Base-by-base conservation (phyloP, 176 grass and related monocot genomes). In the Bolboschoenus planiculmis region DNA sequence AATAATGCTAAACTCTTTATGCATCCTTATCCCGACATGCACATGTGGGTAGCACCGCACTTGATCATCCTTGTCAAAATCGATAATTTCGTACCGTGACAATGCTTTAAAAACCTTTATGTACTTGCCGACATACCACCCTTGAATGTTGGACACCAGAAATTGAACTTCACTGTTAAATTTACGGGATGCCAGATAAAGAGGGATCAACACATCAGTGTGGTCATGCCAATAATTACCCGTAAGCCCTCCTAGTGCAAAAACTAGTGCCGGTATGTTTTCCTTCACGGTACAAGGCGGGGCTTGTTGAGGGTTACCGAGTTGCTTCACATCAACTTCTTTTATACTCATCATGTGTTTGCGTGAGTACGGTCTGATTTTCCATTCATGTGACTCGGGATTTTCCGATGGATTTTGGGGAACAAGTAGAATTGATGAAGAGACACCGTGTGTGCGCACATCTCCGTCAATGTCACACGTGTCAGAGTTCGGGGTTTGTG, bases 211-310 rank as follows among this genome's bases (percentile, higher is more conserved):
- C 10, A 95, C 18, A 85, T 95, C 93, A 65, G 84, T 89, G 88
- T 92, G 92, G 66, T 95, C 93, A 82, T 95, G 93, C 93, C 93
- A 95, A 85, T 95, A 95, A 87, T 95, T 95, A 70, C 93, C 93
- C 0, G 84, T 90, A 7, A 90, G 88, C 13, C 93, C 93, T 61
- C 93, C 93, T 83, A 90, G 87, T 83, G 93, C 93, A 13, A 95
- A 59, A 56, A 95, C 88, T 79, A 95, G 7, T 7, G 90, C 93
- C 20, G 93, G 93, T 1, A 95, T 85, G 7, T 62, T 7, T 4
- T 87, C 81, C 16, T 63, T 86, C 0, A 87, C 84, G 11, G 75
- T 85, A 85, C 93, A 95, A 18, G 64, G 20, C 0, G 86, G 90
- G 10, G 86, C 90, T 26, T 85, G 84, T 0, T 62, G 56, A 1